These are phyloP conservation scores for Astrocystis sublimbata DNA, from an alignment of 495 filamentous ascomycete genomes.

Conservation along the genomic window DNA sequence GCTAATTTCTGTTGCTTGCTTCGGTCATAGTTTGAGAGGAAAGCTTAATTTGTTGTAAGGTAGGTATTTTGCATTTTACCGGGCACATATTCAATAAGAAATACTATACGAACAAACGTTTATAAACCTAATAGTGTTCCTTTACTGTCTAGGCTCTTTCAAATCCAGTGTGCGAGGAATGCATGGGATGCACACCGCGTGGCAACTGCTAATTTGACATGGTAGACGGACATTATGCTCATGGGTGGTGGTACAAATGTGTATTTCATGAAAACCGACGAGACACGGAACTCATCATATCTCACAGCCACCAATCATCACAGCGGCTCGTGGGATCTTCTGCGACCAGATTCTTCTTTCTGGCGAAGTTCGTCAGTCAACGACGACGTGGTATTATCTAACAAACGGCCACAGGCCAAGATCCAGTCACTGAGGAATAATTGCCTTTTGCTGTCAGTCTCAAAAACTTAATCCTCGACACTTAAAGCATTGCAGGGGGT, in stretches of 20 bases:
- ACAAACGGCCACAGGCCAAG: constrained; percentile 7
- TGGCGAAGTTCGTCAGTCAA: constrained; percentile 18
- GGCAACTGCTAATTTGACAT: background rate
- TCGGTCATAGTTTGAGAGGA: background rate
- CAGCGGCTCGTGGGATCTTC: constrained; percentile 53
- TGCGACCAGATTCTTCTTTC: constrained; percentile 34
- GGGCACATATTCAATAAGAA: constrained; percentile 61
- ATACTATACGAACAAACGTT: constrained; percentile 53
- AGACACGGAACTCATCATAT: background rate
- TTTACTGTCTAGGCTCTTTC: background rate
- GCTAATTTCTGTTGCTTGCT: background rate
- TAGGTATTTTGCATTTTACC: constrained; percentile 64
- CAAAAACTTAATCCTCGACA: constrained; percentile 69
- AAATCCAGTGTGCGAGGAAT: no score
- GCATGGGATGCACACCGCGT: no score
- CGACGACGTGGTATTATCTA: constrained; percentile 48
- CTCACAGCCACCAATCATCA: constrained; percentile 55
- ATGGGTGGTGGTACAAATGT: constrained; percentile 68
- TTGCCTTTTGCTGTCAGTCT: constrained; percentile 62
- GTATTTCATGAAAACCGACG: background rate
- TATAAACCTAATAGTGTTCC: background rate
- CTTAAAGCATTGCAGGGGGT: constrained; percentile 54
- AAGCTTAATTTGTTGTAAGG: constrained; percentile 24
- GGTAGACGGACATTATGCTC: constrained; percentile 55
- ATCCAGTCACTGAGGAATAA: constrained; percentile 34